Base-by-base conservation (phyloP, 306 rosid genomes). In the Begonia masoniana region DNA sequence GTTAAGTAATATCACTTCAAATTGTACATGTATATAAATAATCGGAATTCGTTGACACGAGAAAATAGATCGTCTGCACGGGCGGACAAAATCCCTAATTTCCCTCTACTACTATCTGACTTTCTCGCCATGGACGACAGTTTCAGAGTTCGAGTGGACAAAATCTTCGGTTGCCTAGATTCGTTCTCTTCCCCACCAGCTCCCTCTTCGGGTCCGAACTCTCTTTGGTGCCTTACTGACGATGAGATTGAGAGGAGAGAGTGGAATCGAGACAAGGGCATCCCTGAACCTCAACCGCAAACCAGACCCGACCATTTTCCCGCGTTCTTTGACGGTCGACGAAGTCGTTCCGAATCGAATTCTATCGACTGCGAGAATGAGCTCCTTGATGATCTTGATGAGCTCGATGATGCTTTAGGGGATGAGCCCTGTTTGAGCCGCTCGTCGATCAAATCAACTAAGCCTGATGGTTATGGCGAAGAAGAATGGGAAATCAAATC, bases 401-500 rank as follows among this genome's bases (percentile, higher is more conserved):
- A 80, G 56, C 67, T 78, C 54, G 78, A 74, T 19, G 75, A 69
- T 1, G 78, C 66, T 15, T 74, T 50, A 6, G 78, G 58, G 2
- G 72, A 64, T 5, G 75, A 52, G 47, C 56, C 60, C 6, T 12
- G 43, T 39, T 50, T 54, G 13, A 55, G 63, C 9, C 66, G 58
- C 0, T 52, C 66, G 15, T 48, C 66, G 35, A 60, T 41, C 24
- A 54, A 17, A 43, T 16, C 50, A 10, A 47, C 62, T 52, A 73
- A 67, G 71, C 94, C 94, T 0, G 74, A 77, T 48, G 97, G 71
- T 64, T 85, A 82, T 50, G 65, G 79, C 39, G 94, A 83, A 21
- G 94, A 85, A 66, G 78, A 83, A 67, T 91, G 96, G 99, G 70
- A 81, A 45, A 76, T 91, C 24, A 83, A 69, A 65, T 79, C 82